Percentiles rank a stretch among this genome's conserved stretches.
phyloP scores from a whole-genome alignment of 2,329 filamentous ascomycete genomes.

The Alternaria longipes region DNA sequence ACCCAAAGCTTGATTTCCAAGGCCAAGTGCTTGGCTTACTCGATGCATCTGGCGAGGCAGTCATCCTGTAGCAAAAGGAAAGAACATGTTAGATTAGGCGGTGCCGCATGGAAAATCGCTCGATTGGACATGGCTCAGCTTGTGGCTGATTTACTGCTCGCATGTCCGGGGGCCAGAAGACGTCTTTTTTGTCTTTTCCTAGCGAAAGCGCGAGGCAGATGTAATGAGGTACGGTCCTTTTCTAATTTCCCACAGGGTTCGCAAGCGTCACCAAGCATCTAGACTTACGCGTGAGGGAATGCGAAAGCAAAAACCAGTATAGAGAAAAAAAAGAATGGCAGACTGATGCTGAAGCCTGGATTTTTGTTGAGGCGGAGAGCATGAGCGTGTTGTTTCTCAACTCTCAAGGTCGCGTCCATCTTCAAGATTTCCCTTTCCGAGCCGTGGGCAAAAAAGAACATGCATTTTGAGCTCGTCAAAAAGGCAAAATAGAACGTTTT shows the following conservation, averaged over 20 bases:
- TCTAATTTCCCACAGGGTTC: too few relatives aligned
- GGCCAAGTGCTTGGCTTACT: neutral
- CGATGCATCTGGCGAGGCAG: neutral
- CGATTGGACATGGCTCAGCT: too few relatives aligned
- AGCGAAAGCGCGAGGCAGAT: neutral
- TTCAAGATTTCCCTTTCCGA: too few relatives aligned
- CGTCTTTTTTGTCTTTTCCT: neutral
- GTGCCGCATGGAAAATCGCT: neutral
- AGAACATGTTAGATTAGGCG: neutral
- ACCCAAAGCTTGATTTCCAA: neutral
- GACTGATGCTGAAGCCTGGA: too few relatives aligned
- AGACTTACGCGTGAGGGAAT: neutral
- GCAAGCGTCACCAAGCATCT: too few relatives aligned
- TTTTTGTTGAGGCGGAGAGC: neutral
- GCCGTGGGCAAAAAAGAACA: neutral
- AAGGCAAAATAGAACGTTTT: conserved; percentile 6
- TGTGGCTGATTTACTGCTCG: neutral
- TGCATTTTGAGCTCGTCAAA: neutral
- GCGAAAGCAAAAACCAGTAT: too few relatives aligned
- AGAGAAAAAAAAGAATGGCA: too few relatives aligned
- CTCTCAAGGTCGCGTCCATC: neutral
- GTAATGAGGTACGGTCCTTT: neutral
- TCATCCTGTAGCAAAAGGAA: neutral
- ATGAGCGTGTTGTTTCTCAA: neutral
- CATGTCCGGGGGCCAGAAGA: neutral